phyloP scores from a whole-genome alignment of 345 rosid genomes.

The Turritis glabra region DNA sequence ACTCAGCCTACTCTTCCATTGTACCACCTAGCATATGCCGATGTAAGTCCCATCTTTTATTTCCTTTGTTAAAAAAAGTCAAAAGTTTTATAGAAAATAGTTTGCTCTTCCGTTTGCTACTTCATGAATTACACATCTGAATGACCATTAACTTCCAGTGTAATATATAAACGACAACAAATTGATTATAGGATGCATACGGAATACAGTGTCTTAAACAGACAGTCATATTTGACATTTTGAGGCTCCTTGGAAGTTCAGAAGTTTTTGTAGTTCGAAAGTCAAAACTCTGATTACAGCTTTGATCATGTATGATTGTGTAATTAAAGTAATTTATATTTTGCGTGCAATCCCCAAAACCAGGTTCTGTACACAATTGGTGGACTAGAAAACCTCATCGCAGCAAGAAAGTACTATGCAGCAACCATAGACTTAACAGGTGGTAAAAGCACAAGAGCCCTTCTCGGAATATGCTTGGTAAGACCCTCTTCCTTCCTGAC shows the following conservation, averaged over 20 bases:
- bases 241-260: too few relatives aligned
- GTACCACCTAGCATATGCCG: conserved; percentile 73
- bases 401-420: conserved; percentile 91
- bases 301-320: conserved; percentile 7
- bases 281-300: not conserved
- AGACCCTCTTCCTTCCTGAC: conserved; percentile 34
- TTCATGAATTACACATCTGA: too few relatives aligned
- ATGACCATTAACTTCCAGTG: too few relatives aligned
- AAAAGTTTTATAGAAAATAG: too few relatives aligned
- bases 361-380: conserved; percentile 96
- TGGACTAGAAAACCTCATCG: conserved; percentile 80
- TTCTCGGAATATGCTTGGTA: conserved; percentile 91
- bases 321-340: not conserved
- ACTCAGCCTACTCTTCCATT: conserved; percentile 78
- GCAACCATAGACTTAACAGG: conserved; percentile 83
- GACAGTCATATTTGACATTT: too few relatives aligned
- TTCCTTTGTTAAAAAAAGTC: not conserved
- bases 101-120: too few relatives aligned
- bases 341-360: conserved; percentile 7
- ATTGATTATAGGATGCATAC: too few relatives aligned
- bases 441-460: conserved; percentile 90
- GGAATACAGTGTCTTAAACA: too few relatives aligned
- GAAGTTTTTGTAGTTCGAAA: too few relatives aligned
- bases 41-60: conserved; percentile 46
- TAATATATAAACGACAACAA: too few relatives aligned